Percentiles rank a stretch among this genome's conserved stretches.
Conservation (phyloP, 192 early-diverging fungal genomes). For the Phlyctochytrium arcticum region DNA sequence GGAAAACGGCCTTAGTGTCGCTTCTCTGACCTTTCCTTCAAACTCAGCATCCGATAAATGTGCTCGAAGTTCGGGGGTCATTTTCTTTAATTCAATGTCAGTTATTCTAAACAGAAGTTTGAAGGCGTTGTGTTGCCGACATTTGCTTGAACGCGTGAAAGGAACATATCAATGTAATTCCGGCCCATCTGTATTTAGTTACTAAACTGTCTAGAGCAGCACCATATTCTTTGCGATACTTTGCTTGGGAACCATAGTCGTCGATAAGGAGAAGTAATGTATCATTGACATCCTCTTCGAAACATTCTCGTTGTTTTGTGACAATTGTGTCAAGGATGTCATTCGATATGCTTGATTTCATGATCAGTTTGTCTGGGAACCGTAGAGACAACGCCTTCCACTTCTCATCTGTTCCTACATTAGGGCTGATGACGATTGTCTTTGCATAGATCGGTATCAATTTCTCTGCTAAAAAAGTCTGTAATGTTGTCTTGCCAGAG, state of each 20-base stretch:
- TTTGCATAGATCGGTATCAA: no score
- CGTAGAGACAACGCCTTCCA: not conserved
- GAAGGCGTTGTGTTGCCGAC: no score
- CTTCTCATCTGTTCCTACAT: not conserved
- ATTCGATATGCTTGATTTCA: not conserved
- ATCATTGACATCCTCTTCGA: not conserved
- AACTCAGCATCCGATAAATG: no score
- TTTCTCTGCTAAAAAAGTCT: no score
- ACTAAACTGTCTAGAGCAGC: not conserved
- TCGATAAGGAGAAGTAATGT: not conserved
- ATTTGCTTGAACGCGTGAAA: not conserved
- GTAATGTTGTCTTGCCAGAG: no score
- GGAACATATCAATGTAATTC: not conserved
- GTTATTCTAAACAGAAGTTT: no score
- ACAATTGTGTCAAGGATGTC: not conserved
- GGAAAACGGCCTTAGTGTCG: no score
- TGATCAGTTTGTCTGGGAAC: not conserved
- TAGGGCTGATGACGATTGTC: no score
- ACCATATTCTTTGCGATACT: not conserved
- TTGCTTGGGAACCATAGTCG: not conserved
- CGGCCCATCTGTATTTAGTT: not conserved
- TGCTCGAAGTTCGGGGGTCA: no score
- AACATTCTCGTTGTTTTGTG: not conserved
- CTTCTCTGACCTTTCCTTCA: no score
- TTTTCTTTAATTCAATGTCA: no score